These are phyloP conservation scores for Chalciporus pseudorubinellus DNA, from an alignment of 768 basidiomycete genomes.

Conservation along the genomic window DNA sequence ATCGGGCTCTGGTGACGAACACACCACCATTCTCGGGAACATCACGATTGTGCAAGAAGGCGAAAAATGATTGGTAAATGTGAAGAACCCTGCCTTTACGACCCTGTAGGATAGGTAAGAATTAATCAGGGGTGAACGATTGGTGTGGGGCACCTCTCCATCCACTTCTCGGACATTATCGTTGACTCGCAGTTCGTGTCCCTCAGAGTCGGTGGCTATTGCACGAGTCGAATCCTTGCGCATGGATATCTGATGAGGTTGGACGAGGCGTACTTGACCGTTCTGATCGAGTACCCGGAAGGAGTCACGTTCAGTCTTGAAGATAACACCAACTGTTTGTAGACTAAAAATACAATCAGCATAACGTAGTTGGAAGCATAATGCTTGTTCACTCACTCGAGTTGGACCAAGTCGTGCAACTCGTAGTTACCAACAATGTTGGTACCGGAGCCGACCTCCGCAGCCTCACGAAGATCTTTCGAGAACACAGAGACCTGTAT, in stretches of 20 bases:
- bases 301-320: conserved; percentile 93
- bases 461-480: conserved; percentile 94
- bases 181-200: conserved; percentile 79
- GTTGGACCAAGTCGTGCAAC: conserved; percentile 92
- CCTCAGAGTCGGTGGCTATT: conserved; percentile 87
- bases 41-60: conserved; percentile 93
- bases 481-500: conserved; percentile 91
- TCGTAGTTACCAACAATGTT: conserved; percentile 93
- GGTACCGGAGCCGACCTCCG: conserved; percentile 91
- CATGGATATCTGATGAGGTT: conserved; percentile 94
- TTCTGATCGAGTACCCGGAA: conserved; percentile 97
- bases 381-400: conserved; percentile 66
- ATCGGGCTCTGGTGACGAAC: conserved; percentile 86
- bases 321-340: conserved; percentile 95
- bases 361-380: background rate
- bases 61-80: conserved; percentile 90
- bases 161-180: conserved; percentile 93
- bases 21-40: conserved; percentile 89
- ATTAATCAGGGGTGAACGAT: background rate
- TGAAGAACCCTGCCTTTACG: conserved; percentile 91
- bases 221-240: conserved; percentile 76
- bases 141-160: conserved; percentile 61
- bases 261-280: conserved; percentile 82
- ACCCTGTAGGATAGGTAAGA: conserved; percentile 39
- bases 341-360: conserved; percentile 46